A percentile compares a stretch with the other conserved stretches of the same genome.
phyloP scores from a whole-genome alignment of 2,329 filamentous ascomycete species.

The Chaetomium olivaceum region DNA sequence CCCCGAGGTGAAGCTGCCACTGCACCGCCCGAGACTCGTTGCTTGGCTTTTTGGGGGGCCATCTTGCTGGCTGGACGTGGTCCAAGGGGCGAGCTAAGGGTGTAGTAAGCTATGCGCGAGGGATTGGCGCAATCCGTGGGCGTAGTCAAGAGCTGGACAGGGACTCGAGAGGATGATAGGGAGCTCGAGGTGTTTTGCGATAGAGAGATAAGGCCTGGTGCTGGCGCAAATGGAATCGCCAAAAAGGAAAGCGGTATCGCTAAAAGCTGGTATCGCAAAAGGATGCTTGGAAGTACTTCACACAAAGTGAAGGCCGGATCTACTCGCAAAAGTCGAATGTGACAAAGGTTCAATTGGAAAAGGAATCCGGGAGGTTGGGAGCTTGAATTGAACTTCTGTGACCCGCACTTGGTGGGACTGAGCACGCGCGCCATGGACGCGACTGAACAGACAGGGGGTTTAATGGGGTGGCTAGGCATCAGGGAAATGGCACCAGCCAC shows the following conservation, averaged over 20 bases:
- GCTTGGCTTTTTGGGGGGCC: constrained; percentile 28
- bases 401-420: constrained; percentile 17
- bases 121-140: not conserved
- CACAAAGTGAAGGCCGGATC: not conserved
- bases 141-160: not conserved
- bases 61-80: constrained; percentile 13
- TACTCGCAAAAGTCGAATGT: constrained; percentile 11
- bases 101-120: not conserved
- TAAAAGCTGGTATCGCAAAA: constrained; percentile 9
- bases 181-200: constrained; percentile 16
- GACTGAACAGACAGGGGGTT: constrained; percentile 14
- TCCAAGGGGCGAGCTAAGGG: not conserved
- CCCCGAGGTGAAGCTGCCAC: constrained; percentile 1
- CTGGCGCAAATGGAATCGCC: constrained; percentile 12
- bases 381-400: constrained; percentile 3
- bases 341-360: constrained; percentile 13
- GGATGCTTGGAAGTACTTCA: constrained; percentile 8
- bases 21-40: constrained; percentile 9
- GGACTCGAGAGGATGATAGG: not conserved
- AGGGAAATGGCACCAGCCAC: constrained; percentile 12
- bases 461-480: constrained; percentile 30
- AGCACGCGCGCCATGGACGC: constrained; percentile 25
- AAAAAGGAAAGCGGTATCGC: constrained; percentile 2
- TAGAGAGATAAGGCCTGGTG: not conserved
- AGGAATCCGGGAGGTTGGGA: constrained; percentile 22